Evolutionary conservation across 1,284 basidiomycete genomes (phyloP).

Genomic region (Coriolopsis trogii): DNA sequence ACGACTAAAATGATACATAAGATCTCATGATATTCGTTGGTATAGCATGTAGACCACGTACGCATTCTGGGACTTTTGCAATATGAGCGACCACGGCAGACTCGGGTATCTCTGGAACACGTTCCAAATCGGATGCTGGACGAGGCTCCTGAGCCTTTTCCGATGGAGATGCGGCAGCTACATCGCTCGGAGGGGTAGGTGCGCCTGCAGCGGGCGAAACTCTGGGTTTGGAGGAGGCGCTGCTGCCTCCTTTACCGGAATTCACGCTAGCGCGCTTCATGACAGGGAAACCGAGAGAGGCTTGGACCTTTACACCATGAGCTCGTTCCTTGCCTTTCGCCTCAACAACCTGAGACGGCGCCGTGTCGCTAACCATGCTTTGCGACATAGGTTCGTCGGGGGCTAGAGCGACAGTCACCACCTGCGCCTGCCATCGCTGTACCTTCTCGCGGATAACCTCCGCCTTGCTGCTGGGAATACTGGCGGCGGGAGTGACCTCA

Average conservation of each 20-base stretch:
- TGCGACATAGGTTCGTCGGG: constrained; percentile 5
- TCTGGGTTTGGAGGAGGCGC: constrained; percentile 7
- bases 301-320: constrained; percentile 14
- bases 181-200: constrained; percentile 4
- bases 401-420: constrained; percentile 12
- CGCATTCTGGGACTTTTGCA: constrained; percentile 32
- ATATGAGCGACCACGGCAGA: constrained; percentile 12
- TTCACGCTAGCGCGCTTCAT: constrained; percentile 20
- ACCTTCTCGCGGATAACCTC: constrained; percentile 30
- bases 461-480: constrained; percentile 17
- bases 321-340: constrained; percentile 14
- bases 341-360: constrained; percentile 11
- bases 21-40: constrained; percentile 30
- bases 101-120: background rate
- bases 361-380: background rate
- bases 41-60: constrained; percentile 28
- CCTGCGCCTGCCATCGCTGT: constrained; percentile 31
- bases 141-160: background rate
- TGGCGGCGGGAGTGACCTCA: background rate
- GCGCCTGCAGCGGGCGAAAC: constrained; percentile 5
- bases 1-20: constrained; percentile 28
- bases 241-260: constrained; percentile 13
- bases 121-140: too few relatives aligned
- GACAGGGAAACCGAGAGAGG: constrained; percentile 23
- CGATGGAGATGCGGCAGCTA: background rate